phyloP scores from a whole-genome alignment of 371 early-diverging fungal species.

The Coemansia sp. region DNA sequence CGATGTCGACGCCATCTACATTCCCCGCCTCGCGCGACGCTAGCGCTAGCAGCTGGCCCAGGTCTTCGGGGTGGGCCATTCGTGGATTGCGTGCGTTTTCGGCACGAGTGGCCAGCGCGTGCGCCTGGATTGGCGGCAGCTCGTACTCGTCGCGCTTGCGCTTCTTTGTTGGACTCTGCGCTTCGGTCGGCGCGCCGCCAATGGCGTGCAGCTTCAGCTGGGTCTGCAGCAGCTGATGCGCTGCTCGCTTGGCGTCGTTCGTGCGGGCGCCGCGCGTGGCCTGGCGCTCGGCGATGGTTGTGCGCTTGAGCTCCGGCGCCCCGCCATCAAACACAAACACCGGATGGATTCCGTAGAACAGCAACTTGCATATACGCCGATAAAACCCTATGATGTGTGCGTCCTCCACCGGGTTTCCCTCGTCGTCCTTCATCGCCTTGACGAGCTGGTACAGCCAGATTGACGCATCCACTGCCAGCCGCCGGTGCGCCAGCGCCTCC shows the following conservation, averaged over 20 bases:
- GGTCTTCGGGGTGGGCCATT: conserved; percentile 54
- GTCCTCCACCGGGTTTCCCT: conserved; percentile 77
- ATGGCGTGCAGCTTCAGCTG: conserved; percentile 62
- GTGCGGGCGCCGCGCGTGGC: conserved; percentile 20
- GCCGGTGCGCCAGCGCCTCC: conserved; percentile 71
- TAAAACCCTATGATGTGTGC: conserved; percentile 94
- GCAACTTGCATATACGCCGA: conserved; percentile 88
- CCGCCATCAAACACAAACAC: conserved; percentile 97
- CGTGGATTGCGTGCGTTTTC: conserved; percentile 59
- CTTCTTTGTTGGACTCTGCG: conserved; percentile 43
- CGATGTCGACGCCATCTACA: conserved; percentile 54
- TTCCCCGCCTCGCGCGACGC: conserved; percentile 33
- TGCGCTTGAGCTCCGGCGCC: conserved; percentile 79
- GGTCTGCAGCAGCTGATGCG: conserved; percentile 77
- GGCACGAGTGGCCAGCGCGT: conserved; percentile 27
- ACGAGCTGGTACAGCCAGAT: conserved; percentile 98
- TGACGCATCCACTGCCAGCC: conserved; percentile 90
- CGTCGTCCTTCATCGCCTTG: conserved; percentile 86
- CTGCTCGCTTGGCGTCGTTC: conserved; percentile 61
- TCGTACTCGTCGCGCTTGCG: conserved; percentile 74
- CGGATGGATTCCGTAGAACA: conserved; percentile 89
- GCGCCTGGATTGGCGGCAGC: conserved; percentile 56
- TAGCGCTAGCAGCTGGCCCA: conserved; percentile 29
- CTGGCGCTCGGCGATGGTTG: conserved; percentile 65
- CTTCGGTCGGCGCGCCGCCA: conserved; percentile 1